Evolutionary conservation across 371 early-diverging fungal genomes (phyloP), one percentile per base, ranked within the genome.

Genomic region (Saksenaea oblongispora): DNA sequence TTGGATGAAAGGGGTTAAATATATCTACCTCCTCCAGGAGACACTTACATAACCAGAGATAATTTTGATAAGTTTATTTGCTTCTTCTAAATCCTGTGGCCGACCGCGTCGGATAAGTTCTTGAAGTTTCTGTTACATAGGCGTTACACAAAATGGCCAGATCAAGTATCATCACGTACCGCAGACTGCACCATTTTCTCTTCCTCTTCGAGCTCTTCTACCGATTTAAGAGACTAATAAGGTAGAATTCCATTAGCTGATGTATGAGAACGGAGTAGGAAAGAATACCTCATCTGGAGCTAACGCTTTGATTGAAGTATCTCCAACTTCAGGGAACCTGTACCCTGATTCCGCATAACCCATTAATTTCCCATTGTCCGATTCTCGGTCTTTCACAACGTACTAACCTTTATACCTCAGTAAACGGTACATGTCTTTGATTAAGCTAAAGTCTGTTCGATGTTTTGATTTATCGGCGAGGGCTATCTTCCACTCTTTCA

Each of bases 51-150:
- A 97, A 54, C 98, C 98, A 2, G 98, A 87, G 83, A 99, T 92
- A 47, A 94, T 81, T 73, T 99, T 98, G 92, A 99, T 97, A 47
- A 99, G 70, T 56, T 90, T 91, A 66, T 99, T 97, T 0, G 99
- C 99, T 64, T 95, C 94, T 28, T 86, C 89, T 47, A 98, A 77
- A 66, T 97, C 98, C 36, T 92, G 89, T 0, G 98, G 96, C 37
- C 92, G 91, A 2, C 96, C 98, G 31, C 95, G 79, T 10, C 99
- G 87, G 61, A 99, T 89, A 34, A 97, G 86, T 64, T 98, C 99
- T 80, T 99, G 97, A 61, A 99, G 71, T 91, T 97, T 98, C 89
- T 93, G 71, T 9, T 57, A 14, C 41, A 53, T 54, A 37, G 18
- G 17, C 31, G 59, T 34, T 57, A 31, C 18, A 18, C 15, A 2